A percentile compares a stretch with the other conserved stretches of the same genome.
Conservation (phyloP, 345 rosid genomes). For the Barbarea vulgaris region DNA sequence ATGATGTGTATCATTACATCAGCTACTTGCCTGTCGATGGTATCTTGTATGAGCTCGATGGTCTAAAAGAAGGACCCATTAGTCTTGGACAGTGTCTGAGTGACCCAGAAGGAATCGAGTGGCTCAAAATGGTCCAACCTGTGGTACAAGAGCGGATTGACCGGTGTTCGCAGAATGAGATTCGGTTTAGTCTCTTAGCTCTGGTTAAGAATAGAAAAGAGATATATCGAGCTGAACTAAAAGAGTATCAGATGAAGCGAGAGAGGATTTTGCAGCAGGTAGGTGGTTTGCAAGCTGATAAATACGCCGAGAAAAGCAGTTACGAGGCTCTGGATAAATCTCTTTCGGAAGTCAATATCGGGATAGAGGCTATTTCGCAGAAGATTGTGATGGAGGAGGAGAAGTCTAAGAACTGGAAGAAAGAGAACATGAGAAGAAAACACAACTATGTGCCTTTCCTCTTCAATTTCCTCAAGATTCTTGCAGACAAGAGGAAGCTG, state of each 20-base stretch:
- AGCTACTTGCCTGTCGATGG: conserved; percentile 45
- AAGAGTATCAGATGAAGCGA: conserved; percentile 39
- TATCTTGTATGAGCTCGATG: conserved; percentile 40
- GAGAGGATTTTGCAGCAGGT: conserved; percentile 45
- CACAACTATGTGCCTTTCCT: conserved; percentile 44
- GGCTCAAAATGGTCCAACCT: conserved; percentile 41
- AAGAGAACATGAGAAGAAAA: conserved; percentile 41
- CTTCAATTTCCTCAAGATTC: conserved; percentile 46
- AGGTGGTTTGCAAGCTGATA: conserved; percentile 53
- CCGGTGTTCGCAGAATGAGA: conserved; percentile 28
- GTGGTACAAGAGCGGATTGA: conserved; percentile 41
- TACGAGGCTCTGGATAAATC: conserved; percentile 41
- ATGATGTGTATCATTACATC: conserved; percentile 43
- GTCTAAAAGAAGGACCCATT: conserved; percentile 45
- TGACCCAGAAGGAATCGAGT: conserved; percentile 35
- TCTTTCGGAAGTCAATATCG: conserved; percentile 38
- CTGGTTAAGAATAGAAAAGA: conserved; percentile 43
- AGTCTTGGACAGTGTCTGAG: conserved; percentile 42
- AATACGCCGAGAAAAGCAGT: conserved; percentile 44
- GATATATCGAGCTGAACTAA: conserved; percentile 39
- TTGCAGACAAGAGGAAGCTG: conserved; percentile 41
- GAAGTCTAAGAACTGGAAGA: conserved; percentile 44
- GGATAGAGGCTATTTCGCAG: conserved; percentile 43
- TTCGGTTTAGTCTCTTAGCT: conserved; percentile 41
- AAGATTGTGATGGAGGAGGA: conserved; percentile 45